phyloP scores from a whole-genome alignment of 208 protist species.

The Trypanosoma brucei region DNA sequence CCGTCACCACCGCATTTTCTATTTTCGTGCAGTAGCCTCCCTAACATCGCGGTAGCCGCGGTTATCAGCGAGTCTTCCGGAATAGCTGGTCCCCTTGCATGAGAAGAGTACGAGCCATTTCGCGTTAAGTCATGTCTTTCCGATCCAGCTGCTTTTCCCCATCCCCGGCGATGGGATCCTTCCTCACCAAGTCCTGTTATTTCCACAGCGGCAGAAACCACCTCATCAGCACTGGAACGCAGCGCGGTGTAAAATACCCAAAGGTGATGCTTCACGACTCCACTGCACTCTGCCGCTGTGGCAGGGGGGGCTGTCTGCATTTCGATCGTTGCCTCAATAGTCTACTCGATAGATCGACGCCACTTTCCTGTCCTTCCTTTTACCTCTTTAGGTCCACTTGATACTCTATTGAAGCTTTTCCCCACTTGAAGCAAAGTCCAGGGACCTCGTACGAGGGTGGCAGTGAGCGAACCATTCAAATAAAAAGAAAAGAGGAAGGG shows the following conservation, averaged over 20 bases:
- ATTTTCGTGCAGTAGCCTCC: no score
- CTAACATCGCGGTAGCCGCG: no score
- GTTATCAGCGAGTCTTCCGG: no score
- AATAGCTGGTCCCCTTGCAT: no score
- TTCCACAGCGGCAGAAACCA: conserved; percentile 8
- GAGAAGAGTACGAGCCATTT: no score
- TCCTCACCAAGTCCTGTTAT: conserved; percentile 11
- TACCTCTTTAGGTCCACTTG: background rate
- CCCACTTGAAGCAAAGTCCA: no score
- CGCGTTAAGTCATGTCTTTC: no score
- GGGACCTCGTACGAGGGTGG: no score
- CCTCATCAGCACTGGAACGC: conserved; percentile 1
- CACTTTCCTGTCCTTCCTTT: background rate
- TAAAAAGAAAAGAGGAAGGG: conserved; percentile 11
- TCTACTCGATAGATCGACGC: background rate
- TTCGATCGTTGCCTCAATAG: background rate
- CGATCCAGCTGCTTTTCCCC: no score
- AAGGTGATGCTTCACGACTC: background rate
- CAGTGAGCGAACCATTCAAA: background rate
- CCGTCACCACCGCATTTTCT: background rate
- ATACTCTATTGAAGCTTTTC: no score
- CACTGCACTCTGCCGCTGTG: background rate
- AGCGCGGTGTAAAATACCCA: conserved; percentile 16
- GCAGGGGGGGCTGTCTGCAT: background rate
- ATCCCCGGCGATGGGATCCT: background rate